A percentile compares a stretch with the other conserved stretches of the same genome.
Conservation (phyloP, 768 basidiomycete genomes). For the Rhodotorula babjevae region DNA sequence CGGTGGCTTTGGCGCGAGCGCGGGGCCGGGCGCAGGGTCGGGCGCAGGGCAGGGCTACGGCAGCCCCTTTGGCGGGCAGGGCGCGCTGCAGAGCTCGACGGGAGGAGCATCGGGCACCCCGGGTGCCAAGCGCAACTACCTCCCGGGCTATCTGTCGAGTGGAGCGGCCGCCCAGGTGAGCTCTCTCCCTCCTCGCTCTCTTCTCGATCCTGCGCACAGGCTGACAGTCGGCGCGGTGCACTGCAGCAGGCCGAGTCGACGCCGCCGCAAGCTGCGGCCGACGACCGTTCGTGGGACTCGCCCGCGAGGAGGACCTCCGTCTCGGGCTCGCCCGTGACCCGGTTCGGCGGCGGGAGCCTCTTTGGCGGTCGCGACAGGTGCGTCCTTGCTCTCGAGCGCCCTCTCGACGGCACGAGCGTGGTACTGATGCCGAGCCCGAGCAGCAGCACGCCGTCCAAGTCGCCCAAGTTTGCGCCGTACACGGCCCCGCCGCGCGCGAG, state of each 20-base stretch:
- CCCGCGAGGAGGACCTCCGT: conserved; percentile 22
- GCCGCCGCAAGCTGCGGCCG: conserved; percentile 16
- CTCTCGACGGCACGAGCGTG: too few species aligned
- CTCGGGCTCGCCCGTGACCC: conserved; percentile 26
- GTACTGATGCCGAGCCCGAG: neutral
- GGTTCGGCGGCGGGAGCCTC: conserved; percentile 25
- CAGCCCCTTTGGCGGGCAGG: conserved; percentile 12
- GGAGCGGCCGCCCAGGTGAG: conserved; percentile 22
- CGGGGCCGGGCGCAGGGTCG: neutral
- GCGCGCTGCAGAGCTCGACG: conserved; percentile 11
- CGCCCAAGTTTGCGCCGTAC: conserved; percentile 27
- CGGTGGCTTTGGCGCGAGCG: conserved; percentile 6
- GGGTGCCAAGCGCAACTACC: conserved; percentile 25
- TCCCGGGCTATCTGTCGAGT: conserved; percentile 29
- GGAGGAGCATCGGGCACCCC: neutral
- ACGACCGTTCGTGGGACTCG: conserved; percentile 29
- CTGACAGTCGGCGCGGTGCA: too few species aligned
- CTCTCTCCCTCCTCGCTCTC: neutral
- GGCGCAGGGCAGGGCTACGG: conserved; percentile 1
- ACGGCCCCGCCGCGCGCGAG: conserved; percentile 44
- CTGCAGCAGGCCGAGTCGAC: conserved; percentile 27
- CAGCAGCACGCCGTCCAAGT: conserved; percentile 31
- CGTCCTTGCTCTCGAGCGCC: neutral
- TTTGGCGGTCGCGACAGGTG: conserved; percentile 22
- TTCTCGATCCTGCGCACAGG: neutral